Percentiles rank a stretch among this genome's conserved stretches.
These are phyloP conservation scores for Cokeromyces recurvatus DNA, from an alignment of 371 early-diverging fungal genomes.

Conservation along the genomic window DNA sequence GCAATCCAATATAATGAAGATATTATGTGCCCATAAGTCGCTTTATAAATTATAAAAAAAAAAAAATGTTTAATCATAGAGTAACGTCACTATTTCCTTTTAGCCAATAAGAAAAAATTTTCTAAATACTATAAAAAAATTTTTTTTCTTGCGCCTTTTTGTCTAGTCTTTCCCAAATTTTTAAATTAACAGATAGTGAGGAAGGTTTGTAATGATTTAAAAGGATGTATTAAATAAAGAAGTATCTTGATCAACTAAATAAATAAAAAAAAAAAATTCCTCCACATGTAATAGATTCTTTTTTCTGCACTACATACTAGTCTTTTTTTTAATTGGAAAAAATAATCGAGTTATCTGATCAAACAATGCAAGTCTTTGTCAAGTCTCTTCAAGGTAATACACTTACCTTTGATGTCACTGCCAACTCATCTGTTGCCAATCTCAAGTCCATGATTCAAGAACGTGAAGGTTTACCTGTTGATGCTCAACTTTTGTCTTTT, in stretches of 20 bases:
- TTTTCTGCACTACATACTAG: conserved; percentile 20
- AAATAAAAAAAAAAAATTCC: too few relatives aligned
- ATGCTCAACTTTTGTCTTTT: conserved; percentile 91
- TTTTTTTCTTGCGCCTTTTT: not conserved
- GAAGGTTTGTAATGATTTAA: conserved; percentile 21
- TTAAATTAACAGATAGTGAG: conserved; percentile 30
- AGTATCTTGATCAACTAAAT: too few relatives aligned
- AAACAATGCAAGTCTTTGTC: conserved; percentile 82
- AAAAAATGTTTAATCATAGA: too few relatives aligned
- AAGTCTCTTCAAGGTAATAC: conserved; percentile 84
- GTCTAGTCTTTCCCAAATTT: conserved; percentile 14
- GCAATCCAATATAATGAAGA: too few relatives aligned
- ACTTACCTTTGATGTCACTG: conserved; percentile 77
- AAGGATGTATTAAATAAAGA: too few relatives aligned
- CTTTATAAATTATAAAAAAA: too few relatives aligned
- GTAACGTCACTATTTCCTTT: too few relatives aligned
- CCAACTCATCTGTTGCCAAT: conserved; percentile 70
- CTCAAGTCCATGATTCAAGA: conserved; percentile 88
- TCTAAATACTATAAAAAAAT: too few relatives aligned
- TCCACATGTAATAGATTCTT: conserved; percentile 19
- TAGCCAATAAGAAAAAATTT: too few relatives aligned
- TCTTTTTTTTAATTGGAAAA: conserved; percentile 12
- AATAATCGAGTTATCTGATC: conserved; percentile 41
- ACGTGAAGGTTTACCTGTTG: conserved; percentile 91
- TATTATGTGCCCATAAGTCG: too few relatives aligned